phyloP scores from a whole-genome alignment of 805 yeast genomes.

The Kuraishia piskuri region DNA sequence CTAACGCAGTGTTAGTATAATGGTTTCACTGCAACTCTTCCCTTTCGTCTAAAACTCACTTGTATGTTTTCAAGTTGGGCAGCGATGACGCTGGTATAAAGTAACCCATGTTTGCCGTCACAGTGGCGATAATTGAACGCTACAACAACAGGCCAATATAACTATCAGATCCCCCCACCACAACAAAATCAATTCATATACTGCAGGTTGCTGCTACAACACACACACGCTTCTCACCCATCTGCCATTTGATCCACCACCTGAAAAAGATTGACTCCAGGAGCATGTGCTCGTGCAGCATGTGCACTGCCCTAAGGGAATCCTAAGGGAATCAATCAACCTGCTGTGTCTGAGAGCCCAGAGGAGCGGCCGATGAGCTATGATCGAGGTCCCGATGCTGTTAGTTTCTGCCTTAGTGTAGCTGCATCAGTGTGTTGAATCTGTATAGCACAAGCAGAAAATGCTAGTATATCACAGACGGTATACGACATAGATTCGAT shows the following conservation, averaged over 20 bases:
- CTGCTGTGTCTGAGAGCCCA: too few relatives aligned
- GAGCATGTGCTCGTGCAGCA: not conserved
- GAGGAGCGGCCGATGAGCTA: too few relatives aligned
- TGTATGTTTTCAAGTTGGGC: slow-evolving; percentile 37
- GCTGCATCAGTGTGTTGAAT: too few relatives aligned
- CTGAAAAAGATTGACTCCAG: too few relatives aligned
- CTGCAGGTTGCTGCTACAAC: not conserved
- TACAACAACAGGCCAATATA: not conserved
- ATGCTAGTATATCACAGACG: too few relatives aligned
- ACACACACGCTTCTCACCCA: not conserved
- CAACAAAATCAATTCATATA: not conserved
- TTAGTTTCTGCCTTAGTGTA: too few relatives aligned
- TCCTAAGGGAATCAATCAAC: too few relatives aligned
- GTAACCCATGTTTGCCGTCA: slow-evolving; percentile 30
- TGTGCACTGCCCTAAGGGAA: too few relatives aligned
- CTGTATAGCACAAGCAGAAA: too few relatives aligned
- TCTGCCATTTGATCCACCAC: not conserved
- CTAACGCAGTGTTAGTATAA: slow-evolving; percentile 7
- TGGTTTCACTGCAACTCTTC: not conserved
- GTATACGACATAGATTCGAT: too few relatives aligned
- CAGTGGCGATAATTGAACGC: not conserved
- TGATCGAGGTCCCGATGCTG: too few relatives aligned
- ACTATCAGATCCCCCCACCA: not conserved
- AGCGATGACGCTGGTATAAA: slow-evolving; percentile 36
- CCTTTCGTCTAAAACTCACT: too few relatives aligned